Evolutionary conservation across 2,329 filamentous ascomycete species (phyloP).

Genomic region (Colletotrichum cordylinicola): DNA sequence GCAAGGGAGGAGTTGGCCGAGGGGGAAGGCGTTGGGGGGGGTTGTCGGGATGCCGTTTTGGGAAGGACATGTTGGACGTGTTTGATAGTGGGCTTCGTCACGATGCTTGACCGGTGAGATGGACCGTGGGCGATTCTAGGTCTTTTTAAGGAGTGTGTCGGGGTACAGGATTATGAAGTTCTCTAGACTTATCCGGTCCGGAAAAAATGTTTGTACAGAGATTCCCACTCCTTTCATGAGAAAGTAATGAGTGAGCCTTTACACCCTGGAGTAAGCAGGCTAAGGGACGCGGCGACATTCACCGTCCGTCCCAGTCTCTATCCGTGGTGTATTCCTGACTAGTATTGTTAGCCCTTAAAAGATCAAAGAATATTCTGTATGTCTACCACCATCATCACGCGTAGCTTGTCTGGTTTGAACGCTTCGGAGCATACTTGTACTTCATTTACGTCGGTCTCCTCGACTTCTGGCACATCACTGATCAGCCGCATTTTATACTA

Average conservation of each 20-base stretch:
- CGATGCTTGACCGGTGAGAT: not conserved
- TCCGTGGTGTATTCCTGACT: not conserved
- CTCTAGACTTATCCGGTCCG: not conserved
- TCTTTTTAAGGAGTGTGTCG: rapidly evolving
- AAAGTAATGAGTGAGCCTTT: not conserved
- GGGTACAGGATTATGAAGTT: not conserved
- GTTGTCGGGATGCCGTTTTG: not conserved
- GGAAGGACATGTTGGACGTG: not conserved
- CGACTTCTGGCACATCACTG: not conserved
- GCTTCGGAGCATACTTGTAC: no score
- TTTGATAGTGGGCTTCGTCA: not conserved
- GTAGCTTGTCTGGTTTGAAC: not conserved
- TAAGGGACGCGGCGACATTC: not conserved
- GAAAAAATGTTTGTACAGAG: not conserved
- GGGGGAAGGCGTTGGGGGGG: no score
- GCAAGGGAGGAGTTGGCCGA: not conserved
- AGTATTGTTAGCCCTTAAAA: not conserved
- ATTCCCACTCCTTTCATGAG: not conserved
- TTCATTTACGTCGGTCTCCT: no score
- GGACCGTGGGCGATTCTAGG: not conserved
- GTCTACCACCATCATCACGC: not conserved
- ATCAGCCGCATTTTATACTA: rapidly evolving
- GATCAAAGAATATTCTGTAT: not conserved
- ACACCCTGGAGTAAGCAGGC: not conserved
- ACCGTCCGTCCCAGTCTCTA: rapidly evolving